Conservation (phyloP, 106 monocot genomes). For the Dendrobium officinale region DNA sequence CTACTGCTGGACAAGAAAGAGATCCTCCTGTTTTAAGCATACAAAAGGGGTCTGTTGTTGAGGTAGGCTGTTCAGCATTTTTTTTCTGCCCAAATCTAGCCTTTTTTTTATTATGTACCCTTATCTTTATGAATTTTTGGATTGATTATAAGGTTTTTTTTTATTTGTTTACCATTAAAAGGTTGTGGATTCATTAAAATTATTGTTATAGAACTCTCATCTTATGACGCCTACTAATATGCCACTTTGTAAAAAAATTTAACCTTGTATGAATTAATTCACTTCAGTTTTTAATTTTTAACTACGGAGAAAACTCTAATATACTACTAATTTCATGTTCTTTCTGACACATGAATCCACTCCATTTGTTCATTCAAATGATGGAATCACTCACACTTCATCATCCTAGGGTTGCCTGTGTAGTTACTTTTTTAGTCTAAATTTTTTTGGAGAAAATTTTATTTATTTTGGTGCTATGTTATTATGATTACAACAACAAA, state of each 20-base stretch:
- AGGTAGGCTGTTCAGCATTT: constrained; percentile 32
- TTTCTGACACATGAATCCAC: neutral
- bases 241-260: too few species aligned
- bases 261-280: too few species aligned
- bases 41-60: constrained; percentile 55
- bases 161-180: neutral
- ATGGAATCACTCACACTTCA: too few species aligned
- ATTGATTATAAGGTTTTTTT: neutral
- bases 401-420: too few species aligned
- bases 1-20: constrained; percentile 13
- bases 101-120: too few species aligned
- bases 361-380: too few species aligned
- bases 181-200: neutral
- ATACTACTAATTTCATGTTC: neutral
- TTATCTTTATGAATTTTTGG: neutral
- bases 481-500: neutral
- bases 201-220: neutral
- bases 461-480: neutral
- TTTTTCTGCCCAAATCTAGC: neutral
- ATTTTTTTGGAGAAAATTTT: neutral
- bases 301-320: too few species aligned
- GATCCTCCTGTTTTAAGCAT: constrained; percentile 22
- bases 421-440: neutral
- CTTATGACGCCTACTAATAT: neutral
- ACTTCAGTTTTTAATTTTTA: too few species aligned